A percentile compares a stretch with the other conserved stretches of the same genome.
Conservation (phyloP, 768 basidiomycete species). For the Fistulinella prunicolor region DNA sequence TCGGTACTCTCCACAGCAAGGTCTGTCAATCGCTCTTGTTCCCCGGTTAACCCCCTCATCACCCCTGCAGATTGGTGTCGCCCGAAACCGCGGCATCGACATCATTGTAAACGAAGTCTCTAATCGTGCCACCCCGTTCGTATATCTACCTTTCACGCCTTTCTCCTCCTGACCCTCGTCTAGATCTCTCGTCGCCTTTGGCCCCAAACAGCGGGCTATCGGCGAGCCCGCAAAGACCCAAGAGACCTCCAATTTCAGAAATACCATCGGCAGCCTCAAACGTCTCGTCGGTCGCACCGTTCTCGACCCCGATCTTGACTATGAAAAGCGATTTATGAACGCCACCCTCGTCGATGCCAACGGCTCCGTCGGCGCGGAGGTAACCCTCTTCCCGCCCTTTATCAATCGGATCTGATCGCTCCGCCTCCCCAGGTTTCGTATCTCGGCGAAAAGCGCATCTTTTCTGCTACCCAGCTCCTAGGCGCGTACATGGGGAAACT, state of each 20-base stretch:
- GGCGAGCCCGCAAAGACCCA: slow-evolving; percentile 97
- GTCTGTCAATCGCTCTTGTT: no score
- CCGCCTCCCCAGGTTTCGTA: slow-evolving; percentile 67
- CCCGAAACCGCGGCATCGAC: slow-evolving; percentile 94
- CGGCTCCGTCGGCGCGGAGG: slow-evolving; percentile 84
- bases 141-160: slow-evolving; percentile 10
- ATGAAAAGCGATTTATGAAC: slow-evolving; percentile 91
- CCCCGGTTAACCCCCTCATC: not conserved
- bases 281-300: slow-evolving; percentile 82
- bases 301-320: slow-evolving; percentile 75
- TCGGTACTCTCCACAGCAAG: slow-evolving; percentile 89
- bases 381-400: slow-evolving; percentile 28
- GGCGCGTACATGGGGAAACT: slow-evolving; percentile 89
- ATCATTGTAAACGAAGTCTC: slow-evolving; percentile 98
- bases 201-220: slow-evolving; percentile 84
- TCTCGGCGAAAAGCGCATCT: slow-evolving; percentile 73
- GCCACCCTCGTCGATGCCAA: slow-evolving; percentile 81
- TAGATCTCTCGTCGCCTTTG: slow-evolving; percentile 94
- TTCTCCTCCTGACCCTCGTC: slow-evolving; percentile 3
- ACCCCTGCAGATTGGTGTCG: slow-evolving; percentile 78
- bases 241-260: slow-evolving; percentile 97
- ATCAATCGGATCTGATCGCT: slow-evolving; percentile 10
- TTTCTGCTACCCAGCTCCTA: slow-evolving; percentile 89
- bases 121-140: slow-evolving; percentile 94
- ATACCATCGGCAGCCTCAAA: slow-evolving; percentile 93